Evolutionary conservation across 2,329 filamentous ascomycete species (phyloP).

Genomic region (Aaosphaeria arxii): DNA sequence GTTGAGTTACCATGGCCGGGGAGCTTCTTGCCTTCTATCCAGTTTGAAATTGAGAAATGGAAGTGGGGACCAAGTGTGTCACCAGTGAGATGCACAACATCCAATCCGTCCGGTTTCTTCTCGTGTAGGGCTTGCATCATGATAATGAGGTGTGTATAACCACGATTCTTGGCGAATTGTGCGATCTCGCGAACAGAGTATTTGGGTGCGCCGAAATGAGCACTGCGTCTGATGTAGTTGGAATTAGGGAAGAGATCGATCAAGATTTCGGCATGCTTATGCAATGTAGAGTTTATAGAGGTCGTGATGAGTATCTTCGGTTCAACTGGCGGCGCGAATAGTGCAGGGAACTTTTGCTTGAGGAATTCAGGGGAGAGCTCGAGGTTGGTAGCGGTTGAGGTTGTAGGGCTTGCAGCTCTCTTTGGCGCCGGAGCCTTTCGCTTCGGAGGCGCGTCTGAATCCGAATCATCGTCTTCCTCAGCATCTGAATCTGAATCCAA

Average conservation of each 20-base stretch:
- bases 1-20: slow-evolving; percentile 86
- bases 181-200: slow-evolving; percentile 91
- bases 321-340: slow-evolving; percentile 55
- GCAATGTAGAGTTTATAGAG: slow-evolving; percentile 81
- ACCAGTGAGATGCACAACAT: slow-evolving; percentile 76
- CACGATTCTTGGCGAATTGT: slow-evolving; percentile 75
- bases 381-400: slow-evolving; percentile 58
- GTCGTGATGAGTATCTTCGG: slow-evolving; percentile 94
- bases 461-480: slow-evolving; percentile 52
- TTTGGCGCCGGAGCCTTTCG: slow-evolving; percentile 27
- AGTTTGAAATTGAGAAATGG: slow-evolving; percentile 87
- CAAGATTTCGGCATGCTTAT: slow-evolving; percentile 76
- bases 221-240: slow-evolving; percentile 79
- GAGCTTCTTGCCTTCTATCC: slow-evolving; percentile 82
- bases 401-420: slow-evolving; percentile 54
- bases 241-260: slow-evolving; percentile 78
- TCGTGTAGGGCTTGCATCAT: slow-evolving; percentile 73
- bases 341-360: slow-evolving; percentile 57
- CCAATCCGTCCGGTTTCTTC: slow-evolving; percentile 79
- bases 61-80: slow-evolving; percentile 73
- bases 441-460: slow-evolving; percentile 46
- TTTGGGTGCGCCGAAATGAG: slow-evolving; percentile 81
- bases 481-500: slow-evolving; percentile 52
- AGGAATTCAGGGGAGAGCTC: slow-evolving; percentile 60
- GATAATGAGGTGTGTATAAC: slow-evolving; percentile 80